These are phyloP conservation scores for Amylostereum areolatum DNA, from an alignment of 1,284 basidiomycete genomes.

Conservation along the genomic window DNA sequence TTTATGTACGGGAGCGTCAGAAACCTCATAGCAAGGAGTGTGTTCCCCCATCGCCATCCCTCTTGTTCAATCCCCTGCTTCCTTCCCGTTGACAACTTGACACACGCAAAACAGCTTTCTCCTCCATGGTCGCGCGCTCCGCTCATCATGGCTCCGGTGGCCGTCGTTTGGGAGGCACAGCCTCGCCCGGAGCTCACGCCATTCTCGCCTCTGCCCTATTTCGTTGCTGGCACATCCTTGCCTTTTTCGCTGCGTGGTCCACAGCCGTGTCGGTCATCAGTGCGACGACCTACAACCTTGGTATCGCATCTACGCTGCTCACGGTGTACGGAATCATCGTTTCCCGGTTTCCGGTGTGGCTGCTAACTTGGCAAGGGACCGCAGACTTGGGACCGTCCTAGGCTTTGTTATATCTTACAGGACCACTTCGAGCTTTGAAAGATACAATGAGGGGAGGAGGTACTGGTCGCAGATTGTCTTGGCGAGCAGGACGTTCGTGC, in stretches of 20 bases:
- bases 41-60: too few species aligned
- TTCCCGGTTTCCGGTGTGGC: background rate
- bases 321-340: constrained; percentile 44
- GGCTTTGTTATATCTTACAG: constrained; percentile 64
- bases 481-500: constrained; percentile 48
- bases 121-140: too few species aligned
- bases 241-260: constrained; percentile 58
- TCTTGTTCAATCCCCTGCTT: too few species aligned
- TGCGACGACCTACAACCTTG: constrained; percentile 35
- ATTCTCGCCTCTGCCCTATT: constrained; percentile 58
- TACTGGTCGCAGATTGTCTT: constrained; percentile 68
- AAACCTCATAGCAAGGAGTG: too few species aligned
- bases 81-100: too few species aligned
- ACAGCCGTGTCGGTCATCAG: constrained; percentile 48
- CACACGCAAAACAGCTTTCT: too few species aligned
- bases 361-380: too few species aligned
- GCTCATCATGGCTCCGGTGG: too few species aligned
- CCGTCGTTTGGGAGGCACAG: background rate
- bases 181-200: constrained; percentile 29
- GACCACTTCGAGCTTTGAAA: constrained; percentile 71
- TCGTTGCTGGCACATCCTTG: constrained; percentile 61
- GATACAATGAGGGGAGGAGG: constrained; percentile 67
- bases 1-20: too few species aligned
- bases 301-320: constrained; percentile 46
- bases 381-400: constrained; percentile 47